Evolutionary conservation across 176 grass and related monocot species (phyloP).

Genomic region (Oryza officinalis): DNA sequence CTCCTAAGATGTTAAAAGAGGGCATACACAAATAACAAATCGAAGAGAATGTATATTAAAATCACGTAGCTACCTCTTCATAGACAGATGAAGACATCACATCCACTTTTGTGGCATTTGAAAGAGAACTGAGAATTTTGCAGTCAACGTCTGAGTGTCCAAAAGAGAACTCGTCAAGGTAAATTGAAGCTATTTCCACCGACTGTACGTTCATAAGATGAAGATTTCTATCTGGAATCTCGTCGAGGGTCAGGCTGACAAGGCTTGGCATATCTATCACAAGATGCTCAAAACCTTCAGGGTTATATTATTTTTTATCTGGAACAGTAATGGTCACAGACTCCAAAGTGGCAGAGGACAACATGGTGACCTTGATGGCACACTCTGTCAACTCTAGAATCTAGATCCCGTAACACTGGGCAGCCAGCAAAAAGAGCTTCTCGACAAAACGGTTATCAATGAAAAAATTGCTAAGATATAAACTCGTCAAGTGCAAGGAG

Average conservation of each 20-base stretch:
- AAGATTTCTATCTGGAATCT: conserved; percentile 13
- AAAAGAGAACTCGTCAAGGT: neutral
- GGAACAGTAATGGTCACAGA: neutral
- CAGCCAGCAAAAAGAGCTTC: conserved; percentile 14
- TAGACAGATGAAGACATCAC: conserved; percentile 22
- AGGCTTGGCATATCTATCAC: conserved; percentile 36
- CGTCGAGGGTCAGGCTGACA: neutral
- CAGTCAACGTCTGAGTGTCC: neutral
- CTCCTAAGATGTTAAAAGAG: no score
- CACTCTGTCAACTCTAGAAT: conserved; percentile 11
- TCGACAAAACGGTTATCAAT: conserved; percentile 24
- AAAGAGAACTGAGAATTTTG: conserved; percentile 33
- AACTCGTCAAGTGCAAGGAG: neutral
- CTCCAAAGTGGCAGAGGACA: neutral
- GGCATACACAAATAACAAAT: no score
- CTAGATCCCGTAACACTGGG: conserved; percentile 13
- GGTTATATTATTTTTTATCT: neutral
- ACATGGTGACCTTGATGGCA: conserved; percentile 16
- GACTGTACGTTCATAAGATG: conserved; percentile 8
- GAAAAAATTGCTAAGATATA: conserved; percentile 3
- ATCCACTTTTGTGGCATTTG: neutral
- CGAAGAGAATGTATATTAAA: neutral
- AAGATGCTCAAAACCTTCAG: conserved; percentile 7
- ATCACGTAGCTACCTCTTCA: neutral
- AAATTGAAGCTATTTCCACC: neutral